These are phyloP conservation scores for Chaetomium sp. DNA, from an alignment of 2,329 filamentous ascomycete species.

Conservation along the genomic window DNA sequence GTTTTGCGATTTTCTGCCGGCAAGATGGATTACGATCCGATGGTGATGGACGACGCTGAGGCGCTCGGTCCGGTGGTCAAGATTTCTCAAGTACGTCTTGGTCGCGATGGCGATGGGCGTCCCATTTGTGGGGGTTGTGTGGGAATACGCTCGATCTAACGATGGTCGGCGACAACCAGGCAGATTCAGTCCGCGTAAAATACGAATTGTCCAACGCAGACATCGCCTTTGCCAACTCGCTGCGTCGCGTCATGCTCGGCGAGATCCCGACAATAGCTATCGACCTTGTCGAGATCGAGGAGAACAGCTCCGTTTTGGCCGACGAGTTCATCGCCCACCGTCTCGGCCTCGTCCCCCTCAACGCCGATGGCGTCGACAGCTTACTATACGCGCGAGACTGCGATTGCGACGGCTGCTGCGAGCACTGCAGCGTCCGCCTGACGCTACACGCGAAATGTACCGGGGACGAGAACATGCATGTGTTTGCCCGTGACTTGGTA, in stretches of 20 bases:
- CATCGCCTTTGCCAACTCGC: constrained; percentile 84
- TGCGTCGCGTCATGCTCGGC: constrained; percentile 84
- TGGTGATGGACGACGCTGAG: constrained; percentile 55
- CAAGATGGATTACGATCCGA: constrained; percentile 53
- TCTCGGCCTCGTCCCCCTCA: constrained; percentile 81
- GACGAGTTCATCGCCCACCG: constrained; percentile 95
- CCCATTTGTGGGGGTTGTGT: background rate
- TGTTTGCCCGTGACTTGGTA: constrained; percentile 84
- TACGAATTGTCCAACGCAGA: constrained; percentile 88
- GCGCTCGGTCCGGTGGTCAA: constrained; percentile 51
- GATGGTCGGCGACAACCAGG: constrained; percentile 42
- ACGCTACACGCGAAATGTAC: constrained; percentile 81
- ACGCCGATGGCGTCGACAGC: constrained; percentile 74
- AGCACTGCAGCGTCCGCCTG: constrained; percentile 81
- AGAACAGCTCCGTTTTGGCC: constrained; percentile 90
- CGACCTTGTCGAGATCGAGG: constrained; percentile 86
- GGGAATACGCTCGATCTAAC: constrained; percentile 19
- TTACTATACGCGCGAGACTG: constrained; percentile 89
- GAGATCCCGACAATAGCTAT: constrained; percentile 94
- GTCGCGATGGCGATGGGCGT: constrained; percentile 5
- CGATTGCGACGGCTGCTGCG: constrained; percentile 93
- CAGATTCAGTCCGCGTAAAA: constrained; percentile 73
- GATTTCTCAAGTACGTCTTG: constrained; percentile 46
- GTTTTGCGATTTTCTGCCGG: background rate
- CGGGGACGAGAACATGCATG: constrained; percentile 81